Conservation (phyloP, 768 basidiomycete species). For the Mycena sanguinolenta region DNA sequence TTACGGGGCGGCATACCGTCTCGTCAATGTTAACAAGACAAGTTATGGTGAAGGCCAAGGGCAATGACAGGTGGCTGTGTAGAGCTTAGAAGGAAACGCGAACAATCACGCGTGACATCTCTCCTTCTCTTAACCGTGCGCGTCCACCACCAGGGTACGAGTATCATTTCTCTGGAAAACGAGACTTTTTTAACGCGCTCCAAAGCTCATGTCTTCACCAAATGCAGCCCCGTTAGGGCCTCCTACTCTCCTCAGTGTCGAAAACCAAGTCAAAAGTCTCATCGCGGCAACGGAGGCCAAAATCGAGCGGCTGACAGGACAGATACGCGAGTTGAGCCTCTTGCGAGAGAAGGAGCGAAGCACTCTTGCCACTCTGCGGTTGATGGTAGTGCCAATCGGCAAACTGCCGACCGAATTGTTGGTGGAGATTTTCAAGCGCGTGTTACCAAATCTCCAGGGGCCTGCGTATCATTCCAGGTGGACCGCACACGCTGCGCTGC, state of each 20-base stretch:
- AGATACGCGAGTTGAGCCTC: conserved; percentile 2
- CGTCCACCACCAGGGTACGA: neutral
- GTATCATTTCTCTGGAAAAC: neutral
- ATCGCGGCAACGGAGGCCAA: conserved; percentile 26
- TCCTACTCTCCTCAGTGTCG: conserved; percentile 10
- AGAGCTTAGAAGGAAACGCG: no score
- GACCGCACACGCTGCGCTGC: no score
- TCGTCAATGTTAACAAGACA: no score
- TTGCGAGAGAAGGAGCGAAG: conserved; percentile 19
- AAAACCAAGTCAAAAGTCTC: conserved; percentile 23
- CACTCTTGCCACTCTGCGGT: conserved; percentile 5
- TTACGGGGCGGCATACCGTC: conserved; percentile 38
- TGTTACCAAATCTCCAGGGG: no score
- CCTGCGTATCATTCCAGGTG: no score
- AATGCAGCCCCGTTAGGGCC: neutral
- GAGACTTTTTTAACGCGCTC: neutral
- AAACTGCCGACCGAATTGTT: no score
- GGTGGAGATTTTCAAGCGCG: no score
- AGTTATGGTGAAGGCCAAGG: no score
- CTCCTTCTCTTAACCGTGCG: no score
- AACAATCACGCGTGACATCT: no score
- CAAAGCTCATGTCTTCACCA: neutral
- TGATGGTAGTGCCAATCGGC: conserved; percentile 9
- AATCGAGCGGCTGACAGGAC: conserved; percentile 29
- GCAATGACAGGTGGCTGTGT: no score